Percentiles rank a stretch among this genome's conserved stretches.
These are phyloP conservation scores for Alternaria infectoria DNA, from an alignment of 2,329 filamentous ascomycete species.

Conservation along the genomic window DNA sequence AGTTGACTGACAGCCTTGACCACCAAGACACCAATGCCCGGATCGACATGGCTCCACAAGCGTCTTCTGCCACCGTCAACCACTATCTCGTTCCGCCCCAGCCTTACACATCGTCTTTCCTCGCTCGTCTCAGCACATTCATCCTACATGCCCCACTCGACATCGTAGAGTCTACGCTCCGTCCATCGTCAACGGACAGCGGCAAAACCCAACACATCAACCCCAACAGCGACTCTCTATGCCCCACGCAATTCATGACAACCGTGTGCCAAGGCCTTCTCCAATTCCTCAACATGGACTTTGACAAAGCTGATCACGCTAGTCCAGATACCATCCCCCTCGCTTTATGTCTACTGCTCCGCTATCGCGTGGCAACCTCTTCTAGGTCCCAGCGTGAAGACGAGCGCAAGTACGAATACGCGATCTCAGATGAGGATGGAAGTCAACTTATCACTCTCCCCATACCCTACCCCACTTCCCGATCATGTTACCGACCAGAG, in stretches of 20 bases:
- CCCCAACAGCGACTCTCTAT: not conserved
- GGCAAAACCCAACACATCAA: not conserved
- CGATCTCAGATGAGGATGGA: not conserved
- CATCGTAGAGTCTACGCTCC: not conserved
- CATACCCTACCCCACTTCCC: not conserved
- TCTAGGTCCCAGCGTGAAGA: not conserved
- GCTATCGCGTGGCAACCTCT: not conserved
- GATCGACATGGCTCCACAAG: not conserved
- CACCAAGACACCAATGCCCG: not conserved
- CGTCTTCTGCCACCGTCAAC: not conserved
- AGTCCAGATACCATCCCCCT: conserved; percentile 1
- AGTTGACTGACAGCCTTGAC: not conserved
- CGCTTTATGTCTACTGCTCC: not conserved
- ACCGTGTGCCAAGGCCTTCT: not conserved
- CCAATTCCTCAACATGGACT: not conserved
- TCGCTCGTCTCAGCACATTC: conserved; percentile 7
- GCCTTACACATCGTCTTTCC: not conserved
- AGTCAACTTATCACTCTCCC: not conserved
- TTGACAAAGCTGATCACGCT: not conserved
- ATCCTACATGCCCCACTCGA: not conserved
- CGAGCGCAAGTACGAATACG: not conserved
- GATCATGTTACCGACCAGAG: not conserved
- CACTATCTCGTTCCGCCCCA: not conserved
- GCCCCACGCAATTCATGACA: not conserved
- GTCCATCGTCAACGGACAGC: not conserved